Evolutionary conservation across 768 basidiomycete genomes (phyloP), one percentile per base, ranked within the genome.

Genomic region (Suillus tomentosus): DNA sequence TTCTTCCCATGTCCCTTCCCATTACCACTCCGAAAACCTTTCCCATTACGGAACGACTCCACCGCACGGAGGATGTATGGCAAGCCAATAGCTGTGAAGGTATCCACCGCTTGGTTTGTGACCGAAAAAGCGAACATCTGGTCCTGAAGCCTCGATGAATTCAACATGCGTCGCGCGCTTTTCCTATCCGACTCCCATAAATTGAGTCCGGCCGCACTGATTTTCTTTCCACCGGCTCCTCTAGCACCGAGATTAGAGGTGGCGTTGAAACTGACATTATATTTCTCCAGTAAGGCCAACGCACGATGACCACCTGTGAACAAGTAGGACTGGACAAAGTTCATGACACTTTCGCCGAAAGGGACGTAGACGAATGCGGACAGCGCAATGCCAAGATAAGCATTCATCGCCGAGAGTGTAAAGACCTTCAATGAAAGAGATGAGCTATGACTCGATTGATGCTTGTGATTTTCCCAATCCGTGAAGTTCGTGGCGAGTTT

Each of bases 321-420:
- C 43, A 79, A 60, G 62, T 69, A 63, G 6, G 62, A 34, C 42
- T 79, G 80, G 37, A 84, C 79, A 58, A 80, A 72, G 9, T 82
- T 78, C 91, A 95, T 94, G 66, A 94, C 87, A 60, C 84, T 84
- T 72, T 90, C 90, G 36, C 95, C 95, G 67, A 96, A 97, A 0
- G 95, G 95, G 5, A 96, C 92, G 73, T 99, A 99, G 58, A 97
- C 85, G 72, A 95, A 98, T 17, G 96, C 95, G n/a, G 91, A 94
- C 17, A 99, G 86, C 7, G 86, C 88, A n/a, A 99, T 84, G 47
- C 92, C 91, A 59, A 95, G 87, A 73, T 96, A 98, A 0, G 96
- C 91, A 22, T 96, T 94, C 71, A 98, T 85, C 0, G 91, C 88
- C 39, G 90, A 90, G 61, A 99, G 83, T 1, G 90, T 87, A 72